Evolutionary conservation across 768 basidiomycete genomes (phyloP).

Genomic region (Suillus plorans): DNA sequence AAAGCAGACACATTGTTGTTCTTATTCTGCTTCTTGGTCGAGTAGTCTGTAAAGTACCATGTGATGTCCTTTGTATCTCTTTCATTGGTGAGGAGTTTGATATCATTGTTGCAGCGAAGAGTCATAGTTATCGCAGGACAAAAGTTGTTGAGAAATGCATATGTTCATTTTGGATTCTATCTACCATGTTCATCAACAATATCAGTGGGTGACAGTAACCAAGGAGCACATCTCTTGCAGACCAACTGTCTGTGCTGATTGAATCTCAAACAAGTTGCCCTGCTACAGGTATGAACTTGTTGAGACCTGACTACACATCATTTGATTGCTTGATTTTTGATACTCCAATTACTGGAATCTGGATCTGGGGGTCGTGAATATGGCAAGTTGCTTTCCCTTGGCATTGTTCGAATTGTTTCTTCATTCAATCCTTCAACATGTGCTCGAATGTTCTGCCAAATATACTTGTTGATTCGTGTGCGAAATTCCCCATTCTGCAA

Average conservation of each 20-base stretch:
- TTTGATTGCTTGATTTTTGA: no score
- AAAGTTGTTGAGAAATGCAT: neutral
- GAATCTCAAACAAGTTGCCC: neutral
- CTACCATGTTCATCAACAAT: neutral
- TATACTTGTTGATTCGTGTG: no score
- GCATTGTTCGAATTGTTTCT: no score
- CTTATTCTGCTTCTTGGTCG: slow-evolving; percentile 31
- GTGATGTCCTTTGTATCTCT: slow-evolving; percentile 30
- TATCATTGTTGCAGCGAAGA: slow-evolving; percentile 40
- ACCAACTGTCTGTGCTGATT: neutral
- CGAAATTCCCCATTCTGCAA: no score
- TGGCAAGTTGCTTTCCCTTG: no score
- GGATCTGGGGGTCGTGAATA: no score
- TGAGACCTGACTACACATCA: neutral
- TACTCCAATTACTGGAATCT: no score
- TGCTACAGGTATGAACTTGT: neutral
- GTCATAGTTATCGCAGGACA: slow-evolving; percentile 23
- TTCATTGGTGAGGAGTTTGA: slow-evolving; percentile 38
- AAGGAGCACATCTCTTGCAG: neutral
- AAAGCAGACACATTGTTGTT: slow-evolving; percentile 37
- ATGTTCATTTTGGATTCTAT: neutral
- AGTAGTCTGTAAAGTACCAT: slow-evolving; percentile 37
- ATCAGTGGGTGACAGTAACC: neutral
- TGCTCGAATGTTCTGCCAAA: no score
- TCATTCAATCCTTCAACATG: no score